Evolutionary conservation across 139 green algal genomes (phyloP).

Genomic region (Coccomyxa sp.): DNA sequence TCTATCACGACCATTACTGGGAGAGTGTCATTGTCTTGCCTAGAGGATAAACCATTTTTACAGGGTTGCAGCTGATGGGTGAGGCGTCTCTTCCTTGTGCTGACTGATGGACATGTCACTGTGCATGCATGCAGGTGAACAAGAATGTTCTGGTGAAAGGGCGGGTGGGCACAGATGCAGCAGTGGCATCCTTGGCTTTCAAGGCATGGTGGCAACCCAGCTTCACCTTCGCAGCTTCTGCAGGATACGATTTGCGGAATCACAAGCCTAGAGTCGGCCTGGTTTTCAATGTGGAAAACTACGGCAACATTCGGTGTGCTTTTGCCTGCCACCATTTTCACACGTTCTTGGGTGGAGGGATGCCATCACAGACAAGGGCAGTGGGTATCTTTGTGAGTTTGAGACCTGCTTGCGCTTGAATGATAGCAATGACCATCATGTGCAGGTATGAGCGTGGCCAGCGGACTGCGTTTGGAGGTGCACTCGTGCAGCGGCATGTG

Average conservation of each 20-base stretch:
- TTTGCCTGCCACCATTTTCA: too few relatives aligned
- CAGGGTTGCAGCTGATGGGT: too few relatives aligned
- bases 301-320: conserved; percentile 44
- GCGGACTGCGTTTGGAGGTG: conserved; percentile 32
- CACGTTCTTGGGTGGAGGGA: too few relatives aligned
- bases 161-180: conserved; percentile 35
- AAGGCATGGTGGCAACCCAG: conserved; percentile 62
- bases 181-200: conserved; percentile 34
- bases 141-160: conserved; percentile 78
- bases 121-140: conserved; percentile 47
- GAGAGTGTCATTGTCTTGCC: too few relatives aligned
- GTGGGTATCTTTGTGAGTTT: too few relatives aligned
- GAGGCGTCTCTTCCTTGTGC: too few relatives aligned
- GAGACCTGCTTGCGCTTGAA: too few relatives aligned
- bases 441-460: conserved; percentile 39
- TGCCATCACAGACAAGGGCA: too few relatives aligned
- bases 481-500: conserved; percentile 71
- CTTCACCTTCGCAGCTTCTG: conserved; percentile 35
- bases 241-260: conserved; percentile 15
- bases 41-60: too few relatives aligned
- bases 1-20: too few relatives aligned
- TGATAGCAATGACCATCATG: too few relatives aligned
- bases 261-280: conserved; percentile 28
- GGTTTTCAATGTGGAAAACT: conserved; percentile 57
- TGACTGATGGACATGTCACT: too few relatives aligned